phyloP scores from a whole-genome alignment of 2,329 filamentous ascomycete species.

The Dryadomyces sulphureus region DNA sequence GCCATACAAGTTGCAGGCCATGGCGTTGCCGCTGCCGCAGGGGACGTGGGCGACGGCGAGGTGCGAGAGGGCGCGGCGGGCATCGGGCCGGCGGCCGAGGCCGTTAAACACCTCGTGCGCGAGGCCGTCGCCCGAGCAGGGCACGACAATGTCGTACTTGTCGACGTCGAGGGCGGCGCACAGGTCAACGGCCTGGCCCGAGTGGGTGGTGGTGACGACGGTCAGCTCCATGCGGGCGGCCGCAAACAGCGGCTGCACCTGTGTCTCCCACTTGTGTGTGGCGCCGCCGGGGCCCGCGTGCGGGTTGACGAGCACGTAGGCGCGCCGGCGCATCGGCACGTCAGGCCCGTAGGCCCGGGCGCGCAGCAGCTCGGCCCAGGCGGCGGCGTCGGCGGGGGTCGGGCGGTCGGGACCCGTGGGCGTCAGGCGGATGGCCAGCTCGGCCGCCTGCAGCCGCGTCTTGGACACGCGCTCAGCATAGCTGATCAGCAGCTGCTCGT shows the following conservation, averaged over 20 bases:
- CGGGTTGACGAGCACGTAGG: conserved; percentile 84
- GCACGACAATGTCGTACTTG: conserved; percentile 70
- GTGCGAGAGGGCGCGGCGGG: conserved; percentile 55
- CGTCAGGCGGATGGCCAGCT: conserved; percentile 2
- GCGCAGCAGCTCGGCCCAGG: conserved; percentile 52
- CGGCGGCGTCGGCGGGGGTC: conserved; percentile 28
- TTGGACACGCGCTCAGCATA: conserved; percentile 52
- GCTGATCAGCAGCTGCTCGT: conserved; percentile 43
- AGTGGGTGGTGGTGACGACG: conserved; percentile 53
- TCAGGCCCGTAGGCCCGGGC: conserved; percentile 56
- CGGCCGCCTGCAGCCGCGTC: conserved; percentile 19
- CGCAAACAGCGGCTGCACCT: conserved; percentile 69
- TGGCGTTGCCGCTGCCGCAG: conserved; percentile 86
- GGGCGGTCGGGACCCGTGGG: conserved; percentile 11
- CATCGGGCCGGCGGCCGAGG: conserved; percentile 61
- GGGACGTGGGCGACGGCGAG: conserved; percentile 78
- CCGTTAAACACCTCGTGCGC: conserved; percentile 94
- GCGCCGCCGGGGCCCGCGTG: conserved; percentile 73
- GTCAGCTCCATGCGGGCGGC: conserved; percentile 68
- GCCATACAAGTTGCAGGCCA: conserved; percentile 80
- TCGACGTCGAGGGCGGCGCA: conserved; percentile 62
- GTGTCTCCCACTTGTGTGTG: conserved; percentile 53
- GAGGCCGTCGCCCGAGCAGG: conserved; percentile 83
- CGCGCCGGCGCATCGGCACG: conserved; percentile 50
- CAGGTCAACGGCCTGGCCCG: conserved; percentile 68